Conservation (phyloP, 163 green algal species). For the Chlorella variabilis region DNA sequence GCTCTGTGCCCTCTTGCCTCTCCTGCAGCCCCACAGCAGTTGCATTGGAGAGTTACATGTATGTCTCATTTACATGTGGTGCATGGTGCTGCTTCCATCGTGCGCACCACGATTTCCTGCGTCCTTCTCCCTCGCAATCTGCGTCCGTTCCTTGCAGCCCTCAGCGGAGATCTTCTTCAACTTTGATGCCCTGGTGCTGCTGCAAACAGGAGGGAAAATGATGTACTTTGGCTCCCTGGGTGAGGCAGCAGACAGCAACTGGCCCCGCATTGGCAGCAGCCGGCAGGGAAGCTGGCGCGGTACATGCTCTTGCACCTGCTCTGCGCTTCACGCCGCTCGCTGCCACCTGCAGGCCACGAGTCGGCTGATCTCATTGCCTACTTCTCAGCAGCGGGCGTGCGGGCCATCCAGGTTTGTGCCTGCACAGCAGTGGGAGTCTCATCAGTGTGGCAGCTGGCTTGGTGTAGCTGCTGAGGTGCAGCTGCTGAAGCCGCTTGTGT, state of each 20-base stretch:
- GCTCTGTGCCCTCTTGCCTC: background rate
- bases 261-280: background rate
- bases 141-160: slow-evolving; percentile 42
- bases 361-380: slow-evolving; percentile 73
- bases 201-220: slow-evolving; percentile 56
- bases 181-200: slow-evolving; percentile 77
- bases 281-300: slow-evolving; percentile 68
- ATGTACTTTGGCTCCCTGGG: slow-evolving; percentile 79
- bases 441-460: too few relatives aligned
- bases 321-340: background rate
- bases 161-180: slow-evolving; percentile 66
- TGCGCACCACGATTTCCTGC: too few relatives aligned
- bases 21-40: background rate
- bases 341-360: slow-evolving; percentile 36
- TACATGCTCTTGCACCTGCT: slow-evolving; percentile 46
- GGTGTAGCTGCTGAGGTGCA: too few relatives aligned
- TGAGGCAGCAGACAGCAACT: too few relatives aligned
- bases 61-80: too few relatives aligned
- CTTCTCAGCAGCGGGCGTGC: slow-evolving; percentile 62
- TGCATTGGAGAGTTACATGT: slow-evolving; percentile 35
- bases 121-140: background rate
- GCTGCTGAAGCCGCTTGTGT: too few relatives aligned
- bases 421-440: too few relatives aligned
- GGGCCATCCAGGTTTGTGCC: slow-evolving; percentile 43
- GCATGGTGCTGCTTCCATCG: too few relatives aligned